Evolutionary conservation across 192 early-diverging fungal species (phyloP), one percentile per base, ranked within the genome.

Genomic region (Backusella luteola): DNA sequence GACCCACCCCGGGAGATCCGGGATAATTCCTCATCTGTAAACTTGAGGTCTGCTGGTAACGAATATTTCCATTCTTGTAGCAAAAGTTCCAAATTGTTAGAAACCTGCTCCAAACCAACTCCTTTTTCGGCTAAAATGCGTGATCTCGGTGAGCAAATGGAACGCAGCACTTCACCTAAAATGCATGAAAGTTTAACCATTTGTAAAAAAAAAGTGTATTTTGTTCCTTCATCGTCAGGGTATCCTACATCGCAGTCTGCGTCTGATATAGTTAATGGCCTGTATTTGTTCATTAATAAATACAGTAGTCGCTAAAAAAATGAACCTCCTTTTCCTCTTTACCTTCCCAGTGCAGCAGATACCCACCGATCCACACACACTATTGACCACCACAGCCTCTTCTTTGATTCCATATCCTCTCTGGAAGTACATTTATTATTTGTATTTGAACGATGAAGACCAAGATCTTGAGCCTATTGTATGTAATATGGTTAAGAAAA

Each of bases 201-300:
- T 26, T 75, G 42, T 6, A 76, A 23, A 38, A 80, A 76, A 8
- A 0, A 32, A 17, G 17, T 0, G 34, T 72, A 72, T 34, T 69
- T 70, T 35, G 70, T 63, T 53, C 76, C 75, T n/a, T 75, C 74
- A 14, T 15, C 32, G 12, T 70, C 49, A 34, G 79, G 79, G 6
- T 72, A 73, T 36, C 73, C 79, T 14, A 76, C 34, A 56, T 80
- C 79, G 21, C 69, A 76, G 76, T 80, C 79, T 7, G 79, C 79
- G 68, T 80, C 79, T 15, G 69, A 73, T 17, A 80, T 59, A 17
- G 59, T 72, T 21, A 80, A 44, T 4, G 79, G 79, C 49, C 79
- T 79, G 42, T 4, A 11, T 7, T 34, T 14, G 15, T 21, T 38
- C 17, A 29, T 34, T 72, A 49, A 6, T 32, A 52, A 49, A 6